phyloP scores from a whole-genome alignment of 768 basidiomycete genomes.

The Arthromyces matolae region DNA sequence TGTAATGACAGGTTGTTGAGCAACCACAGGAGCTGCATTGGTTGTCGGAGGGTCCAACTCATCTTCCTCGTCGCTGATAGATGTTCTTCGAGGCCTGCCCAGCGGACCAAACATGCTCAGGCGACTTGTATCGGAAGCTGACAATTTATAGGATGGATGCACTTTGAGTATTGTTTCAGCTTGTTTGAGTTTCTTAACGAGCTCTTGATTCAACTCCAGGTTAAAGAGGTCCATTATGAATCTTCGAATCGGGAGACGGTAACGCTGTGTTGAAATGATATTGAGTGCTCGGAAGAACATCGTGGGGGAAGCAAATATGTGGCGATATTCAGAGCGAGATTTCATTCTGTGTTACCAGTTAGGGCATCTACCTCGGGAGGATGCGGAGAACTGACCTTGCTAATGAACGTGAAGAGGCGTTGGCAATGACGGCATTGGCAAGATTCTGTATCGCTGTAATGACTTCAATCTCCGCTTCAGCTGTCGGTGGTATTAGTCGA shows the following conservation, averaged over 20 bases:
- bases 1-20: constrained; percentile 49
- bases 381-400: constrained; percentile 54
- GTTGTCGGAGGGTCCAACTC: constrained; percentile 42
- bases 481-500: constrained; percentile 60
- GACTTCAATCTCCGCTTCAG: constrained; percentile 75
- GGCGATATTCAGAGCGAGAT: constrained; percentile 67
- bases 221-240: constrained; percentile 94
- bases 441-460: constrained; percentile 90
- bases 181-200: constrained; percentile 52
- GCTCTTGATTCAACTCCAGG: constrained; percentile 64
- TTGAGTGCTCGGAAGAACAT: constrained; percentile 85
- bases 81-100: constrained; percentile 44
- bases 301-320: constrained; percentile 71
- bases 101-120: constrained; percentile 61
- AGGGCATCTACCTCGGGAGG: no score
- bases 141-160: constrained; percentile 39
- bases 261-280: constrained; percentile 84
- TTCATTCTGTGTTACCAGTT: constrained; percentile 74
- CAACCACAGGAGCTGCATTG: constrained; percentile 29
- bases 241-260: constrained; percentile 86
- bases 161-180: constrained; percentile 49
- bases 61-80: constrained; percentile 63
- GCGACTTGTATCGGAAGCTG: constrained; percentile 39
- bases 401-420: constrained; percentile 87
- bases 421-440: constrained; percentile 93